Base-by-base conservation (phyloP, 495 filamentous ascomycete genomes). In the Acidomyces sp. region DNA sequence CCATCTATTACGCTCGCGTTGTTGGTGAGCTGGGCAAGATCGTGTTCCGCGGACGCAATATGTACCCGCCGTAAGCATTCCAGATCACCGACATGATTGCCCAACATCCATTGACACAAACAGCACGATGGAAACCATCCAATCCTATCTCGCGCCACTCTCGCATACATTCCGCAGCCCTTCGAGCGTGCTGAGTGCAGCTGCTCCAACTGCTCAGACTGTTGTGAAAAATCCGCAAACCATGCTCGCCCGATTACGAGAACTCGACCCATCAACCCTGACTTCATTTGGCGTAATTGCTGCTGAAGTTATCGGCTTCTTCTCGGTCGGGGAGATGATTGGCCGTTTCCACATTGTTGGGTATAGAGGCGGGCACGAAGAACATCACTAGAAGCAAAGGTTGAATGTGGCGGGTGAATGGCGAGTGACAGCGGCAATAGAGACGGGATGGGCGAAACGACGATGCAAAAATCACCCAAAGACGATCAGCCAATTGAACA, bases 281-380 rank as follows among this genome's bases (percentile, higher is more conserved):
- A 70, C 69, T 19, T 57, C 80, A 17, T 75, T 65, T 38, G 82
- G 80, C 56, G 80, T 99, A 38, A 61, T 93, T 43, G 55, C 64
- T 27, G 88, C 87, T 26, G 90, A 99, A 67, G 71, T 84, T 35
- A 62, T 99, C 43, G 90, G 90, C 39, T 96, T 99, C 72, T 99
- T 96, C 73, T 87, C 85, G 13, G 74, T 99, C 17, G 90, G 90
- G 43, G 85, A 95, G 73, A 96, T 99, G 64, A 80, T 96, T 50
- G 90, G 90, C 43, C 70, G 87, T 42, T 69, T 85, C 63, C 94
- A 96, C 77, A 58, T 99, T 46, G 67, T 99, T 54, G 90, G 90
- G 46, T 99, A 96, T 69, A 37, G 57, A 24, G 49, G 37, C 16
- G 41, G 15, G 12, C 51, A 56, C 18, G 34, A 24, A 7, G 36